Conservation (phyloP, 2,329 filamentous ascomycete genomes). For the Trematosphaeria pertusa region DNA sequence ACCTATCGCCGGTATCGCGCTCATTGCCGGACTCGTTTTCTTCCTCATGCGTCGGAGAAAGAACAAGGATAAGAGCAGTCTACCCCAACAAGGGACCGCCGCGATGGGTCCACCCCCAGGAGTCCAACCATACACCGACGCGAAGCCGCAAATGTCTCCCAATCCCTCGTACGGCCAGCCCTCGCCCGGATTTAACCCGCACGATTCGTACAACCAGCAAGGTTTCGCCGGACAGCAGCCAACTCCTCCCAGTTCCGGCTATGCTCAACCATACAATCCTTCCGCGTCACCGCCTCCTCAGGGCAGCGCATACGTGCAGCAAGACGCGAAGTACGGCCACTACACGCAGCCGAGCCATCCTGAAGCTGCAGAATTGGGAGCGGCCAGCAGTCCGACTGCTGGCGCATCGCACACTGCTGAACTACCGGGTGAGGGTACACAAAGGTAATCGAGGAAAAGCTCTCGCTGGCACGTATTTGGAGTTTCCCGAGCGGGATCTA, state of each 20-base stretch:
- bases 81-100: slow-evolving; percentile 6
- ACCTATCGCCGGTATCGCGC: slow-evolving; percentile 31
- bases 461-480: too few relatives aligned
- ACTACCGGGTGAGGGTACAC: too few relatives aligned
- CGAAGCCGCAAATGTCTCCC: slow-evolving; percentile 9
- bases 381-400: background rate
- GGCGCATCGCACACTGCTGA: too few relatives aligned
- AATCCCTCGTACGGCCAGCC: background rate
- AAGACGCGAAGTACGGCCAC: background rate
- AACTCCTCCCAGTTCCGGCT: background rate
- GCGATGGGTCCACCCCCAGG: slow-evolving; percentile 8
- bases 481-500: too few relatives aligned
- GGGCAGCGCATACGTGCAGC: background rate
- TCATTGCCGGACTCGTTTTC: slow-evolving; percentile 30
- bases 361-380: slow-evolving; percentile 2
- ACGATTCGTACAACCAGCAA: slow-evolving; percentile 2
- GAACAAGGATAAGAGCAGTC: slow-evolving; percentile 13
- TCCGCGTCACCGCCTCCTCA: background rate
- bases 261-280: background rate
- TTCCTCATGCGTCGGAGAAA: slow-evolving; percentile 34
- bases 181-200: background rate
- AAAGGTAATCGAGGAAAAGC: too few relatives aligned
- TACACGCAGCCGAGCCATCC: background rate
- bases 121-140: slow-evolving; percentile 8
- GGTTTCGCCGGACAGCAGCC: background rate